Percentiles rank a stretch among this genome's conserved stretches.
Conservation (phyloP, 345 rosid species). For the Crucihimalaya himalaica region DNA sequence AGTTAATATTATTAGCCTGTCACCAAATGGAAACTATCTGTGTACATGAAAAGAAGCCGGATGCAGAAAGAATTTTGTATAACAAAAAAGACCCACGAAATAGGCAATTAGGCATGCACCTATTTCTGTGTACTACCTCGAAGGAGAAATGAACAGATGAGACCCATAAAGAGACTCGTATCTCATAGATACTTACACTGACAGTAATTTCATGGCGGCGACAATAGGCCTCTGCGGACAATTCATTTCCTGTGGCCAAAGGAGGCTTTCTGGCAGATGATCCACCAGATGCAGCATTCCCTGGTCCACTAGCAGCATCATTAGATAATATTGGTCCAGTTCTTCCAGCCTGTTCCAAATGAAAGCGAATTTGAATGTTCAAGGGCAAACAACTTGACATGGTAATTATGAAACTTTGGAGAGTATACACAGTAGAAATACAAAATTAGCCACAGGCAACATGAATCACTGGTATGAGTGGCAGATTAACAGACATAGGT, state of each 20-base stretch:
- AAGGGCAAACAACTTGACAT: background rate
- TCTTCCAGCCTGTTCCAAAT: conserved; percentile 20
- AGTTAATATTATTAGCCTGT: background rate
- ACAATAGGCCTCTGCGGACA: conserved; percentile 75
- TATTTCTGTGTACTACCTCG: background rate
- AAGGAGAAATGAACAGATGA: background rate
- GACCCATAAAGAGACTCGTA: background rate
- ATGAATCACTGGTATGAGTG: background rate
- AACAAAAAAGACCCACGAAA: background rate
- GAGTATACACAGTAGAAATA: background rate
- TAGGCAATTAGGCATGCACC: background rate
- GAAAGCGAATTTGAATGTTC: background rate
- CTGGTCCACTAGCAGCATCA: conserved; percentile 45
- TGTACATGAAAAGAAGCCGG: background rate
- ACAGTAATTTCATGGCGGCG: conserved; percentile 84
- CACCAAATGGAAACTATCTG: background rate
- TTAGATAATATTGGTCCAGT: conserved; percentile 27
- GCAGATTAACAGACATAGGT: background rate
- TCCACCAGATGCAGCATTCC: conserved; percentile 43
- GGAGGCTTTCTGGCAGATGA: conserved; percentile 43
- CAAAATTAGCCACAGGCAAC: background rate
- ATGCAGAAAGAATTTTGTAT: background rate
- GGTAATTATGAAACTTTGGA: background rate
- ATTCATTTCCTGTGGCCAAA: conserved; percentile 45
- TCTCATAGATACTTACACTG: conserved; percentile 51